Evolutionary conservation across 805 yeast genomes (phyloP).

Genomic region (Nakazawaea molendinolei): DNA sequence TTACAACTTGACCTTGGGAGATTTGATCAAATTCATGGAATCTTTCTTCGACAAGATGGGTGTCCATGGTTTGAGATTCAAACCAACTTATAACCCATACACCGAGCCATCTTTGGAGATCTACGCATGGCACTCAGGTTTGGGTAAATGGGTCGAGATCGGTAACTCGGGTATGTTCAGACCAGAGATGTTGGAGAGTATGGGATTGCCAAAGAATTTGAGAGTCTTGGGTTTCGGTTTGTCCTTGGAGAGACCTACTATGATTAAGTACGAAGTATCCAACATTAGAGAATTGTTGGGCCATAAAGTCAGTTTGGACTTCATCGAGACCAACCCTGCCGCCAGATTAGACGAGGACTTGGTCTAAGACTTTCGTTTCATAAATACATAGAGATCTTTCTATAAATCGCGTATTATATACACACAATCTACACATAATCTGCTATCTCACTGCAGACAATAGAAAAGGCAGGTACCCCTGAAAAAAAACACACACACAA

Average conservation of each 20-base stretch:
- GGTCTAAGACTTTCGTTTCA: constrained; percentile 40
- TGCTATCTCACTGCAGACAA: too few species aligned
- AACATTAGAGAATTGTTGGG: constrained; percentile 96
- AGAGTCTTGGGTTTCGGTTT: constrained; percentile 97
- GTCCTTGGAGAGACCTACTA: constrained; percentile 96
- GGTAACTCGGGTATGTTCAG: constrained; percentile 99
- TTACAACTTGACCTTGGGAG: constrained; percentile 90
- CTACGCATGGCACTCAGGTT: constrained; percentile 91
- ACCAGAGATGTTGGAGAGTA: constrained; percentile 97
- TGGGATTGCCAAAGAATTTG: constrained; percentile 94
- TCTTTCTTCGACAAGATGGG: constrained; percentile 97
- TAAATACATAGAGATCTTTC: constrained; percentile 15
- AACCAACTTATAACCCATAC: constrained; percentile 98
- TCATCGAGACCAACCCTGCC: constrained; percentile 94
- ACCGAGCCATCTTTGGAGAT: constrained; percentile 99
- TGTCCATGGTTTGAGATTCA: constrained; percentile 89
- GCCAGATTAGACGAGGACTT: constrained; percentile 88
- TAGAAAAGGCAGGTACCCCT: too few species aligned
- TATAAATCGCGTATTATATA: not conserved
- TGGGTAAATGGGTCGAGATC: constrained; percentile 96
- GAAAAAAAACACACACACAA: too few species aligned
- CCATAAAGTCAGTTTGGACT: constrained; percentile 91
- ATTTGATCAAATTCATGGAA: constrained; percentile 96
- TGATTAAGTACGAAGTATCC: constrained; percentile 95
- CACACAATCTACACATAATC: not conserved